Percentiles rank a stretch among this genome's conserved stretches.
phyloP scores from a whole-genome alignment of 2,329 filamentous ascomycete species.

The Diaporthe destruens region DNA sequence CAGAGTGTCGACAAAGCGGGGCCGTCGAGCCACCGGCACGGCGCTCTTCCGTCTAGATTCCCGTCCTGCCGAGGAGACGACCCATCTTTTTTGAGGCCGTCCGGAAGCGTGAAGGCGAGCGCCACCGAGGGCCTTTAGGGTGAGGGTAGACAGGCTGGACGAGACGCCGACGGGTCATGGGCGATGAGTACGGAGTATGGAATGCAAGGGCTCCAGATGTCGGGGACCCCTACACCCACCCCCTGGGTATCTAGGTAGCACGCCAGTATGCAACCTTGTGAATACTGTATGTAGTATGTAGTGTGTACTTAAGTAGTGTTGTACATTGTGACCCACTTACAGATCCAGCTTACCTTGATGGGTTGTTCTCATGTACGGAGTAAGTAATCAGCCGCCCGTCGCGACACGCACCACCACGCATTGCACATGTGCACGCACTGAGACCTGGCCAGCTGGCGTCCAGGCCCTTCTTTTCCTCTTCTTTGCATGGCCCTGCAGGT shows the following conservation, averaged over 20 bases:
- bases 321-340: constrained; percentile 17
- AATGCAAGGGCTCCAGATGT: background rate
- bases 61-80: background rate
- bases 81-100: background rate
- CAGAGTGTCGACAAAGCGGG: background rate
- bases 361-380: background rate
- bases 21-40: constrained; percentile 2
- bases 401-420: background rate
- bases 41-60: constrained; percentile 5
- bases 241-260: background rate
- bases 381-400: background rate
- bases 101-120: background rate
- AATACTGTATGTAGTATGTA: too few species aligned
- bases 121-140: background rate
- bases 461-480: background rate
- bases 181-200: constrained; percentile 8
- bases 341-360: background rate
- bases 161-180: background rate
- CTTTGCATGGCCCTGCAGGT: constrained; percentile 1
- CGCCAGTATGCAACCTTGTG: constrained; percentile 2
- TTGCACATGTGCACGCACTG: too few species aligned
- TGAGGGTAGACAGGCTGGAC: background rate
- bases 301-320: too few species aligned
- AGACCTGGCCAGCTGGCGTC: background rate
- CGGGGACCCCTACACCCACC: background rate